phyloP scores from a whole-genome alignment of 768 basidiomycete species.

The Mycena leptocephala region DNA sequence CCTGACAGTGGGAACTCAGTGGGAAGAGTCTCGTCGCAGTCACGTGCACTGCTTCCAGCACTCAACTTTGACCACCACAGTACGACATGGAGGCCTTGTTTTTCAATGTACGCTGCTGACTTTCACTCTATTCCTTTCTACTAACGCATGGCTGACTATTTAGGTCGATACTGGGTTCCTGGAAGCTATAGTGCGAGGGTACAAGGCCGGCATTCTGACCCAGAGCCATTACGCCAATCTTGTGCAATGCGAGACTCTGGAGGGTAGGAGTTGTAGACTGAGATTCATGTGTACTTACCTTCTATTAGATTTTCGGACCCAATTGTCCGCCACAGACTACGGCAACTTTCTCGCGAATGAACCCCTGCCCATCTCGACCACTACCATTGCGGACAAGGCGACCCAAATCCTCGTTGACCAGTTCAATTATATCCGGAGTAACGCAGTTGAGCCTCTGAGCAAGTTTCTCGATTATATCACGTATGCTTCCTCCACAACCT shows the following conservation, averaged over 20 bases:
- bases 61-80: slow-evolving; percentile 11
- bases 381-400: slow-evolving; percentile 97
- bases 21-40: too few species aligned
- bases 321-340: slow-evolving; percentile 97
- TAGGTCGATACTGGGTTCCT: slow-evolving; percentile 85
- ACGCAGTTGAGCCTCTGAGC: slow-evolving; percentile 91
- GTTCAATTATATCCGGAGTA: slow-evolving; percentile 94
- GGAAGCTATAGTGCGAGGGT: slow-evolving; percentile 90
- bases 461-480: slow-evolving; percentile 99
- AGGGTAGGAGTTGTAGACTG: slow-evolving; percentile 70
- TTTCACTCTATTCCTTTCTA: not conserved
- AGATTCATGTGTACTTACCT: not conserved
- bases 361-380: slow-evolving; percentile 92
- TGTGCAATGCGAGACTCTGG: slow-evolving; percentile 97
- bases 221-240: slow-evolving; percentile 94
- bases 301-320: slow-evolving; percentile 91
- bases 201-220: slow-evolving; percentile 93
- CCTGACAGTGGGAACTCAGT: too few species aligned
- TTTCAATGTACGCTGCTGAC: slow-evolving; percentile 78
- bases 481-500: slow-evolving; percentile 63
- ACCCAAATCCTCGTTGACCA: slow-evolving; percentile 97
- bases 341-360: slow-evolving; percentile 99
- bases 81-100: slow-evolving; percentile 86
- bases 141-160: slow-evolving; percentile 40
- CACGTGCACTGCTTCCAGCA: not conserved